Percentiles rank a stretch among this genome's conserved stretches.
Evolutionary conservation across 2,329 filamentous ascomycete species (phyloP).

Genomic region (Colletotrichum trifolii): DNA sequence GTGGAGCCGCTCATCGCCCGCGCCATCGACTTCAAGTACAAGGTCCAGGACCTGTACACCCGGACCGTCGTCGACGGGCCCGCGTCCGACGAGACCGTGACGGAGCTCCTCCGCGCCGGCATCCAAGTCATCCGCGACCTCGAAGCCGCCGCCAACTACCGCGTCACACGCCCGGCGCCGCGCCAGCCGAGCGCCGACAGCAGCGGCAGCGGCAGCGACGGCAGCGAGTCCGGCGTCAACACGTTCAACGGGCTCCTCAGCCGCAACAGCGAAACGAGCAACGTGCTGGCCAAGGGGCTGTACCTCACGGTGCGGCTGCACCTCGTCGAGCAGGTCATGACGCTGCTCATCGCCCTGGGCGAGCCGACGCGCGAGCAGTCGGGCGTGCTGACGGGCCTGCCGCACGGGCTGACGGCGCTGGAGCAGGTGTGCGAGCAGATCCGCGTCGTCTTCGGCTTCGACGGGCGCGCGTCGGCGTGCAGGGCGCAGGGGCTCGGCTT

Average conservation of each 20-base stretch:
- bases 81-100: neutral
- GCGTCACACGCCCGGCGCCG: neutral
- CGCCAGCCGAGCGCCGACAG: neutral
- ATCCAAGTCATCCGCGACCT: conserved; percentile 27
- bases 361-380: conserved; percentile 27
- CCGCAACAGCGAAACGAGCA: conserved; percentile 37
- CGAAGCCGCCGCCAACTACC: conserved; percentile 21
- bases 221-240: neutral
- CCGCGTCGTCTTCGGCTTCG: conserved; percentile 21
- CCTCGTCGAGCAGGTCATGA: conserved; percentile 17
- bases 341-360: conserved; percentile 22
- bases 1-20: conserved; percentile 19
- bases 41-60: neutral
- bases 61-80: neutral
- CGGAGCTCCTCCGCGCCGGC: conserved; percentile 7
- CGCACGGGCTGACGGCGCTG: conserved; percentile 29
- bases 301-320: conserved; percentile 27
- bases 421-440: conserved; percentile 33
- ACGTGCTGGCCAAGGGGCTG: conserved; percentile 26
- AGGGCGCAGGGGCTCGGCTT: conserved; percentile 16
- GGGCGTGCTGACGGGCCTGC: conserved; percentile 16
- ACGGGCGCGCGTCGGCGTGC: conserved; percentile 21
- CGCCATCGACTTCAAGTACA: conserved; percentile 14
- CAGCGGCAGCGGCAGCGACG: too few species aligned
- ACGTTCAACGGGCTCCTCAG: conserved; percentile 19